These are phyloP conservation scores for Hypoxylon cercidicola DNA, from an alignment of 495 filamentous ascomycete genomes.

Conservation along the genomic window DNA sequence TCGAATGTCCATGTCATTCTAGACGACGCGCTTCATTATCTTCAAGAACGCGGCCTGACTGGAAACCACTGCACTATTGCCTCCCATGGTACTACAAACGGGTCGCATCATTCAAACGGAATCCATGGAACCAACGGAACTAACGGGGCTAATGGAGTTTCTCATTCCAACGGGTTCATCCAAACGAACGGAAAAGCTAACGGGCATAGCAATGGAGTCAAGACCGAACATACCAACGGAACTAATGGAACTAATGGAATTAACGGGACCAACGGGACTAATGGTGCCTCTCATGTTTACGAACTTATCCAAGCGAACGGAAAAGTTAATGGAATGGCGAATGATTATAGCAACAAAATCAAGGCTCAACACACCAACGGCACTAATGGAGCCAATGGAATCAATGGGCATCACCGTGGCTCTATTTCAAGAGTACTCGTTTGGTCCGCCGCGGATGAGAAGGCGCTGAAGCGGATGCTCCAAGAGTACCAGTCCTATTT, in stretches of 20 bases:
- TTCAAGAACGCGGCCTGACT: conserved; percentile 23
- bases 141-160: not conserved
- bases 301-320: too few relatives aligned
- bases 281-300: not conserved
- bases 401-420: conserved; percentile 3
- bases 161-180: conserved; percentile 8
- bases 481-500: conserved; percentile 28
- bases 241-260: conserved; percentile 9
- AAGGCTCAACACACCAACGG: not conserved
- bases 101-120: conserved; percentile 9
- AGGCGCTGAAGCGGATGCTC: conserved; percentile 37
- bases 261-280: not conserved
- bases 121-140: not conserved
- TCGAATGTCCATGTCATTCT: conserved; percentile 67
- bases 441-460: conserved; percentile 44
- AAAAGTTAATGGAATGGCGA: conserved; percentile 16
- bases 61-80: conserved; percentile 42
- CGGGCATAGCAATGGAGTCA: conserved; percentile 16
- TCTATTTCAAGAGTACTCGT: conserved; percentile 36
- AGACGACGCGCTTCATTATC: conserved; percentile 51
- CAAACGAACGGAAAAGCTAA: conserved; percentile 28
- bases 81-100: not conserved
- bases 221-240: conserved; percentile 1
- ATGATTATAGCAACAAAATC: conserved; percentile 20
- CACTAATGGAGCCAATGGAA: conserved; percentile 7